Evolutionary conservation across 208 protist genomes (phyloP).

Genomic region (Herpetomonas tarakana): DNA sequence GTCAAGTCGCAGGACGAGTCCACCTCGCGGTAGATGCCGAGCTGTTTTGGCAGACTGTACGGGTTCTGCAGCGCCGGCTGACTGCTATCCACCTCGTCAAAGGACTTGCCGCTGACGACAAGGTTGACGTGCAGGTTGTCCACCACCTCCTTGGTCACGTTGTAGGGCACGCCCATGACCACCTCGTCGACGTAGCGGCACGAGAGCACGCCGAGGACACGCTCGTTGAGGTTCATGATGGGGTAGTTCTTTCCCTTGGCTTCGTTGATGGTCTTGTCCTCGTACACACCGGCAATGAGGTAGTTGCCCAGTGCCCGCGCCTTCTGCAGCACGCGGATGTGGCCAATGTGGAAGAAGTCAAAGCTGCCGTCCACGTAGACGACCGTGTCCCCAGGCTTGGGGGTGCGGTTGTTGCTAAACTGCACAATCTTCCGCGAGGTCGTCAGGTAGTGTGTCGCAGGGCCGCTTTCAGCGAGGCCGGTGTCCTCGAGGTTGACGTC

Average conservation of each 20-base stretch:
- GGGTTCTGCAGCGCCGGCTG: conserved; percentile 8
- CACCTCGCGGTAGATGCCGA: conserved; percentile 84
- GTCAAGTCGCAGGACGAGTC: conserved; percentile 59
- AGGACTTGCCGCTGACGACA: conserved; percentile 85
- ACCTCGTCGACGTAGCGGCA: conserved; percentile 98
- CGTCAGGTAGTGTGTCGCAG: conserved; percentile 70
- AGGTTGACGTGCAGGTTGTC: conserved; percentile 74
- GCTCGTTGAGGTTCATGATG: conserved; percentile 99
- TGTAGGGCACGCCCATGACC: conserved; percentile 96
- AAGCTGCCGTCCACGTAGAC: conserved; percentile 98
- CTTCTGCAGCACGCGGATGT: conserved; percentile 93
- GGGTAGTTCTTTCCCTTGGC: conserved; percentile 94
- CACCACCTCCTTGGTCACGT: conserved; percentile 92
- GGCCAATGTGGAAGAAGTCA: conserved; percentile 97
- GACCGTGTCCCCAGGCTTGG: conserved; percentile 82
- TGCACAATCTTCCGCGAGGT: conserved; percentile 95
- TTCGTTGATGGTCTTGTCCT: conserved; percentile 91
- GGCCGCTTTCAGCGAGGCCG: neutral
- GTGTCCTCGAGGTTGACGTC: conserved; percentile 39
- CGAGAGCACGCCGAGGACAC: conserved; percentile 95
- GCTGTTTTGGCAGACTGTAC: conserved; percentile 67
- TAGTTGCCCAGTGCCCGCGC: conserved; percentile 93
- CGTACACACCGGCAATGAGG: conserved; percentile 96
- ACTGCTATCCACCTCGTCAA: conserved; percentile 18
- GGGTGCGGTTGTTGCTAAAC: conserved; percentile 91